A percentile compares a stretch with the other conserved stretches of the same genome.
Conservation (phyloP, 1,284 basidiomycete genomes). For the Puccinia hordei region DNA sequence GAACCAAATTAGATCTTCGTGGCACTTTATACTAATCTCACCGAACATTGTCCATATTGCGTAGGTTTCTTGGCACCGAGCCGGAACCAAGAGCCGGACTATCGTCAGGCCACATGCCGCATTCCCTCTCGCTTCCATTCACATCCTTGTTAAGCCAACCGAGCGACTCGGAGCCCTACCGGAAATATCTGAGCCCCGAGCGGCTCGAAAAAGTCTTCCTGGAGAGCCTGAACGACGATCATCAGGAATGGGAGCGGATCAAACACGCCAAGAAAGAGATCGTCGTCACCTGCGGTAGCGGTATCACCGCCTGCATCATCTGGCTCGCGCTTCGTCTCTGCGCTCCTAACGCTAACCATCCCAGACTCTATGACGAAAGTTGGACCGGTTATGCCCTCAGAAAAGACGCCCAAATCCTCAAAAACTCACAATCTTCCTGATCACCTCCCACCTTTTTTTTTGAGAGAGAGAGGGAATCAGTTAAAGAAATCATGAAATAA, state of each 20-base stretch:
- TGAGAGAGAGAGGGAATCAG: too few relatives aligned
- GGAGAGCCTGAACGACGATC: constrained; percentile 64
- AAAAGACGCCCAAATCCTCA: constrained; percentile 14
- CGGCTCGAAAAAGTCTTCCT: constrained; percentile 68
- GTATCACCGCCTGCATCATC: constrained; percentile 92
- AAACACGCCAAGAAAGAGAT: constrained; percentile 52
- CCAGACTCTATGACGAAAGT: constrained; percentile 62
- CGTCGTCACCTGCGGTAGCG: constrained; percentile 62
- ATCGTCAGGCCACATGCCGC: constrained; percentile 88
- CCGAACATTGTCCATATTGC: neutral
- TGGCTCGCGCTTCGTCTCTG: constrained; percentile 81
- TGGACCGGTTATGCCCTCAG: constrained; percentile 52
- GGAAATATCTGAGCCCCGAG: constrained; percentile 67
- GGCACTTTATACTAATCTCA: neutral
- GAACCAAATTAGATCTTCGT: neutral
- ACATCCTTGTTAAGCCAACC: constrained; percentile 68
- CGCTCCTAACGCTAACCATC: constrained; percentile 61
- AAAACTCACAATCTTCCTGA: neutral
- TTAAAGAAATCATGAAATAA: too few relatives aligned
- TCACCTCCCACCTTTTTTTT: too few relatives aligned
- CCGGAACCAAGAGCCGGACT: constrained; percentile 88
- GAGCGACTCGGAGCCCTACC: constrained; percentile 63
- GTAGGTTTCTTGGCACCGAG: constrained; percentile 66
- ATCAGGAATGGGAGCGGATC: constrained; percentile 56
- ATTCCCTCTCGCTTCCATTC: constrained; percentile 83